Percentiles rank a stretch among this genome's conserved stretches.
phyloP scores from a whole-genome alignment of 2,329 filamentous ascomycete genomes.

The Leptographium galeiforme region DNA sequence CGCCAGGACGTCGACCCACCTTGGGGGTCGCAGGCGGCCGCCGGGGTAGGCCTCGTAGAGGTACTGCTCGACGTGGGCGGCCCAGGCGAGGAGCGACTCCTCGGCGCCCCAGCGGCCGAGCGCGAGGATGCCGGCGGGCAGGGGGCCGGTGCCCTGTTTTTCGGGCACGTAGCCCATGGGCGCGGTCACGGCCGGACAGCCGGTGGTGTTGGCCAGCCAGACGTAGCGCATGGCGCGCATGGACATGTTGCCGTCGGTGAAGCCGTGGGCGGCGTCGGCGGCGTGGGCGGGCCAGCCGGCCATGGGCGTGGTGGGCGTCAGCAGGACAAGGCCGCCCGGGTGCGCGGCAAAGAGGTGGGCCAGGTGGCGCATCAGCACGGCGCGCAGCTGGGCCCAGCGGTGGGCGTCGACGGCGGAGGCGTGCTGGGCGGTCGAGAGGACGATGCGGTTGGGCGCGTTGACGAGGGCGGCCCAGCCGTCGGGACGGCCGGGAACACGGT shows the following conservation, averaged over 20 bases:
- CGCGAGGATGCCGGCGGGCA: slow-evolving; percentile 50
- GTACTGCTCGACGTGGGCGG: slow-evolving; percentile 41
- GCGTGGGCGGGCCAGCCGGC: slow-evolving; percentile 55
- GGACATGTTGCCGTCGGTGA: slow-evolving; percentile 59
- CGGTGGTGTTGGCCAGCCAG: slow-evolving; percentile 72
- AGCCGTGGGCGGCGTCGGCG: slow-evolving; percentile 53
- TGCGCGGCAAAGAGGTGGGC: slow-evolving; percentile 55
- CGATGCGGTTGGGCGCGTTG: slow-evolving; percentile 53
- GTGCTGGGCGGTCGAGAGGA: slow-evolving; percentile 50
- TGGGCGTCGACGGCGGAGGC: slow-evolving; percentile 55
- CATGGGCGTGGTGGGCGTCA: slow-evolving; percentile 66
- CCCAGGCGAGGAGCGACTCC: slow-evolving; percentile 49
- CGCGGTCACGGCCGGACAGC: slow-evolving; percentile 60
- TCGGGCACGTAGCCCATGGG: slow-evolving; percentile 61
- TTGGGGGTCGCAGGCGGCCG: slow-evolving; percentile 34
- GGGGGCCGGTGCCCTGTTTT: slow-evolving; percentile 39
- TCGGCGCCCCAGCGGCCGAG: slow-evolving; percentile 55
- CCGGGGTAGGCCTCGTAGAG: slow-evolving; percentile 30
- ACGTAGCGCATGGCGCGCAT: slow-evolving; percentile 76
- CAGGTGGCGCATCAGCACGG: slow-evolving; percentile 67
- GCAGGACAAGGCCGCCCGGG: slow-evolving; percentile 57
- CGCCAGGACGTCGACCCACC: slow-evolving; percentile 45
- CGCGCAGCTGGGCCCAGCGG: slow-evolving; percentile 56
- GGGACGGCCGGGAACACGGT: slow-evolving; percentile 25
- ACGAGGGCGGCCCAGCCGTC: slow-evolving; percentile 40